Evolutionary conservation across 345 rosid genomes (phyloP), one percentile per base, ranked within the genome.

Genomic region (Reutealis trisperma): DNA sequence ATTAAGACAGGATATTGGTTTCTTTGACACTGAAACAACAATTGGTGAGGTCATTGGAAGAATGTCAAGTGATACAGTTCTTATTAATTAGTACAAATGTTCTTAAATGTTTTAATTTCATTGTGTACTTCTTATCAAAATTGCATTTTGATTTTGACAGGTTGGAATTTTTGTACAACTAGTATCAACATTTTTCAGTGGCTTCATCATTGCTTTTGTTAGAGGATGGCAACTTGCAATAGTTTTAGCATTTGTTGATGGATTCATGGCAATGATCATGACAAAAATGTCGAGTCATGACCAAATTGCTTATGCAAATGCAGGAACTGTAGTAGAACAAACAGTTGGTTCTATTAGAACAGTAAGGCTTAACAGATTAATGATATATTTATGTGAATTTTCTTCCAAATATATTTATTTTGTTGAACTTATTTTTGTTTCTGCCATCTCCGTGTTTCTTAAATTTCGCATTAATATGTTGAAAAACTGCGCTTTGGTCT

Each of bases 31-130:
- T 1, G 94, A 94, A 67, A 91, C 97, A 19, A 85, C 86, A n/a
- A 91, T 97, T 0, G 98, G 98, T 63, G 98, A 94, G 78, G 89
- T 94, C 63, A 86, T 94, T 57, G 96, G 94, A 65, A 89, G 98
- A 76, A 92, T 94, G 97, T 92, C 97, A 0, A 97, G 97, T 15
- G 98, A 94, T 74, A 94, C 98, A 6, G 85, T 94, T 71, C 88
- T 92, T 76, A 90, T 16, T 15, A 6, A 2, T 18, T 18, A 54
- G n/a, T 15, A 1, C 1, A 5, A 54, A 2, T 3, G 2, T 15
- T 3, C 4, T 47, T 9, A 47, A 47, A 47, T 9, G 13, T 47
- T 47, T 47, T 47, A 3, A 47, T 47, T 47, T 47, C 51, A 47
- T 47, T 47, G 1, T 52, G 21, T 15, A 15, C 21, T 52, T 54